phyloP scores from a whole-genome alignment of 139 green algal species.

The Haematococcus lacustris region DNA sequence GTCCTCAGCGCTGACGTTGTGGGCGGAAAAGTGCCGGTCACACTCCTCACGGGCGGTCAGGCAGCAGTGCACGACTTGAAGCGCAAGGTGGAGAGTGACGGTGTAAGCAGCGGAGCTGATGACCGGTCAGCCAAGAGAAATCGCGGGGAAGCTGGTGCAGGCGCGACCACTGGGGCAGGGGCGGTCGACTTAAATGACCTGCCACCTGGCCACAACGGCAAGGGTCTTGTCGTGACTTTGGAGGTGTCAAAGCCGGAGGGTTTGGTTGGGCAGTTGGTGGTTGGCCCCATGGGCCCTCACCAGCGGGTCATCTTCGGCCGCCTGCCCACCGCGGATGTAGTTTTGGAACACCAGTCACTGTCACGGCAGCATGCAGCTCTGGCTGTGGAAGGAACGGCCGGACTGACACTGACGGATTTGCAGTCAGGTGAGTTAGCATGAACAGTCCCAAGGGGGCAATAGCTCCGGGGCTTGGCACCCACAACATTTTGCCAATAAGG shows the following conservation, averaged over 20 bases:
- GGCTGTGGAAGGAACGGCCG: slow-evolving; percentile 16
- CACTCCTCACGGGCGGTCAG: too few relatives aligned
- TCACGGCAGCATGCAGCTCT: slow-evolving; percentile 54
- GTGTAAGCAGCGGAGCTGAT: too few relatives aligned
- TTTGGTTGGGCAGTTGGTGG: neutral
- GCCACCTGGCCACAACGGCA: too few relatives aligned
- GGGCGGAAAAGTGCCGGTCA: neutral
- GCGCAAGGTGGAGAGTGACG: too few relatives aligned
- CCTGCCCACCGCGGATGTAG: slow-evolving; percentile 44
- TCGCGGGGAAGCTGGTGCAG: too few relatives aligned
- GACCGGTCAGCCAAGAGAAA: too few relatives aligned
- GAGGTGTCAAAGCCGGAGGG: neutral
- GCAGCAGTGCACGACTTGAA: too few relatives aligned
- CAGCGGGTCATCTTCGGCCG: slow-evolving; percentile 6
- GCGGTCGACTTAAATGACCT: too few relatives aligned
- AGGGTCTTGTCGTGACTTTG: neutral
- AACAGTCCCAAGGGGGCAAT: too few relatives aligned
- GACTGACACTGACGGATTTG: slow-evolving; percentile 58
- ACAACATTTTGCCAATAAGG: neutral
- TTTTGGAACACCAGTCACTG: slow-evolving; percentile 64
- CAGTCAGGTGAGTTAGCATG: slow-evolving; percentile 44
- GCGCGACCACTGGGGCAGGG: too few relatives aligned
- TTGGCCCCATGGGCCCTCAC: neutral
- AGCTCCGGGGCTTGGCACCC: neutral
- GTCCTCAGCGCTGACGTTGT: neutral